Evolutionary conservation across 768 basidiomycete genomes (phyloP).

Genomic region (Macrolepiota dolichaula): DNA sequence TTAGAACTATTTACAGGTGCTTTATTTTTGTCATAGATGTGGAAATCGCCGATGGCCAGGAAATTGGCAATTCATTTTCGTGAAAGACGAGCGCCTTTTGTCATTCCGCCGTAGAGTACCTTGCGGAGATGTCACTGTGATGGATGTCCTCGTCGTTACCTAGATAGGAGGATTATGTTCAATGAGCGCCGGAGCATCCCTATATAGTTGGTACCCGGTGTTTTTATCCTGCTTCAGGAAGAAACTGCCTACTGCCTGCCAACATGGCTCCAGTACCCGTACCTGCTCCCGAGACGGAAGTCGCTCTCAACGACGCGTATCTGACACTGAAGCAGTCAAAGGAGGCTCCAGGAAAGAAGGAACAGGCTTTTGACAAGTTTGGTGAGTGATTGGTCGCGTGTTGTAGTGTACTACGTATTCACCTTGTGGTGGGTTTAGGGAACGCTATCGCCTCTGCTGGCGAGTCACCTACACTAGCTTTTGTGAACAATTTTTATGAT

Average conservation of each 20-base stretch:
- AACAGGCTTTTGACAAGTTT: neutral
- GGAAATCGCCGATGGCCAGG: too few relatives aligned
- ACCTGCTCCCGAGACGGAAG: neutral
- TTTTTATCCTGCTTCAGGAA: neutral
- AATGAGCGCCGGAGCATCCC: neutral
- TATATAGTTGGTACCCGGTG: neutral
- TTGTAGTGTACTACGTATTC: neutral
- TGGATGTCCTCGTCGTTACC: too few relatives aligned
- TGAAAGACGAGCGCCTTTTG: too few relatives aligned
- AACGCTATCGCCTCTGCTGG: neutral
- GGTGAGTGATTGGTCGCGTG: neutral
- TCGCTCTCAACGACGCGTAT: neutral
- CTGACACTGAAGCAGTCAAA: neutral
- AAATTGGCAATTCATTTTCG: too few relatives aligned
- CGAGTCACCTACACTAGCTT: neutral
- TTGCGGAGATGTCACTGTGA: too few relatives aligned
- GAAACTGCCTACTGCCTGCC: too few relatives aligned
- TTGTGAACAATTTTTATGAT: conserved; percentile 21
- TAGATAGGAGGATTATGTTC: neutral
- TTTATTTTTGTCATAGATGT: too few relatives aligned
- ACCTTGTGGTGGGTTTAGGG: neutral
- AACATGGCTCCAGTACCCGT: neutral
- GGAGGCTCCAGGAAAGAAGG: conserved; percentile 3
- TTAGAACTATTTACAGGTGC: too few relatives aligned
- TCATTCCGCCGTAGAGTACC: too few relatives aligned